Evolutionary conservation across 2,329 filamentous ascomycete species (phyloP), one percentile per base, ranked within the genome.

Genomic region (Sphaceloma murrayae): DNA sequence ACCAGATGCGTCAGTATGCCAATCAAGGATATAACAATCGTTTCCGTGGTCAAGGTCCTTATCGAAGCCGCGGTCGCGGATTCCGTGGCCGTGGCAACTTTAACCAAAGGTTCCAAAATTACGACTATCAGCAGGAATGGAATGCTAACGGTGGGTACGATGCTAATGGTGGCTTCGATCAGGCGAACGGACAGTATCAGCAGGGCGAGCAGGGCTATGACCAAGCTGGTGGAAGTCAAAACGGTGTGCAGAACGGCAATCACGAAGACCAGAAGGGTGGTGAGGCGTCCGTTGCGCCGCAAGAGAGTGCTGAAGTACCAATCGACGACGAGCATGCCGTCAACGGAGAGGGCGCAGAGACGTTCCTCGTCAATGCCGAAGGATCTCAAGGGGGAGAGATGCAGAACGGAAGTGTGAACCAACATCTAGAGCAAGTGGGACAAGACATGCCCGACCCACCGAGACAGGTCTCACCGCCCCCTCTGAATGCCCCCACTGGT

Each of bases 401-500:
- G n/a, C n/a, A n/a, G n/a, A n/a, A n/a, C n/a, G n/a, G n/a, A n/a
- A n/a, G n/a, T n/a, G n/a, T n/a, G n/a, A n/a, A n/a, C n/a, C n/a
- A n/a, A n/a, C n/a, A n/a, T n/a, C n/a, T n/a, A n/a, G 33, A 49
- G 11, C 19, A 46, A 17, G 29, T 40, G 38, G 33, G 40, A 29
- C 17, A 19, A 7, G 31, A 47, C n/a, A 21, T 17, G 46, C 38
- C 21, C 43, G 47, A 7, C 13, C 44, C 24, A 10, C 34, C 21
- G 31, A 36, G 11, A 5, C 31, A 13, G 11, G 18, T 10, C 11
- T 10, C 31, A 26, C 57, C 58, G 42, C 59, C 60, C 16, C 60
- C 60, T 4, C 46, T 59, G 42, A 61, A 62, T 65, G 91, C 91
- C 19, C 91, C 91, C 19, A 94, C 83, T 45, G 91, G 88, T 7